Percentiles rank a stretch among this genome's conserved stretches.
Conservation (phyloP, 768 basidiomycete genomes). For the Suillus weaverae region DNA sequence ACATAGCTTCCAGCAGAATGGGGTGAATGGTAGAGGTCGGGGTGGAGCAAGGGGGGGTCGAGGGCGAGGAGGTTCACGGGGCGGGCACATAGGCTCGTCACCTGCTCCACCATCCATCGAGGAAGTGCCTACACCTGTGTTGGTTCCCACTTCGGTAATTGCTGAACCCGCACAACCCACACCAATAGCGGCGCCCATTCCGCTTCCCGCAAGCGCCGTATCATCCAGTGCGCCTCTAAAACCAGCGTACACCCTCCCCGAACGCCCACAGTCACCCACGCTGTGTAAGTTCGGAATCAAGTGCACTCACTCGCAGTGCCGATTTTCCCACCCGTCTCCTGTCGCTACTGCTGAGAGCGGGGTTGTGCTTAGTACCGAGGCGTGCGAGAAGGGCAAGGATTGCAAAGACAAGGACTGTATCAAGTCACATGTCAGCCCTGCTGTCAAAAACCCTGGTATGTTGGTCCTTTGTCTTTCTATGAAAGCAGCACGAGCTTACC, state of each 20-base stretch:
- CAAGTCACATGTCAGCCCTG: slow-evolving; percentile 88
- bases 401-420: slow-evolving; percentile 95
- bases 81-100: slow-evolving; percentile 36
- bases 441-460: slow-evolving; percentile 64
- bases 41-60: slow-evolving; percentile 49
- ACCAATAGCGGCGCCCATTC: slow-evolving; percentile 27
- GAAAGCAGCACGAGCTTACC: slow-evolving; percentile 15
- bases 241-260: slow-evolving; percentile 57
- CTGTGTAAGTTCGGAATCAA: slow-evolving; percentile 93
- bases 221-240: slow-evolving; percentile 10
- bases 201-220: slow-evolving; percentile 25
- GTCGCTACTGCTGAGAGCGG: slow-evolving; percentile 94
- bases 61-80: slow-evolving; percentile 46
- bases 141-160: slow-evolving; percentile 14
- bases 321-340: slow-evolving; percentile 95
- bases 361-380: slow-evolving; percentile 89
- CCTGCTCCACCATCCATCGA: slow-evolving; percentile 19
- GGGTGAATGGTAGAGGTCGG: slow-evolving; percentile 41
- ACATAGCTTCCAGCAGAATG: slow-evolving; percentile 20
- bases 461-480: slow-evolving; percentile 6
- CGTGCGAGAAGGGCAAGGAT: slow-evolving; percentile 84
- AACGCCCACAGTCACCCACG: slow-evolving; percentile 82
- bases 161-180: slow-evolving; percentile 15
- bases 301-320: slow-evolving; percentile 87
- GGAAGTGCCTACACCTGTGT: not conserved